A percentile compares a stretch with the other conserved stretches of the same genome.
These are phyloP conservation scores for Magnusiomyces sp. DNA, from an alignment of 1,139 yeast genomes.

Conservation along the genomic window DNA sequence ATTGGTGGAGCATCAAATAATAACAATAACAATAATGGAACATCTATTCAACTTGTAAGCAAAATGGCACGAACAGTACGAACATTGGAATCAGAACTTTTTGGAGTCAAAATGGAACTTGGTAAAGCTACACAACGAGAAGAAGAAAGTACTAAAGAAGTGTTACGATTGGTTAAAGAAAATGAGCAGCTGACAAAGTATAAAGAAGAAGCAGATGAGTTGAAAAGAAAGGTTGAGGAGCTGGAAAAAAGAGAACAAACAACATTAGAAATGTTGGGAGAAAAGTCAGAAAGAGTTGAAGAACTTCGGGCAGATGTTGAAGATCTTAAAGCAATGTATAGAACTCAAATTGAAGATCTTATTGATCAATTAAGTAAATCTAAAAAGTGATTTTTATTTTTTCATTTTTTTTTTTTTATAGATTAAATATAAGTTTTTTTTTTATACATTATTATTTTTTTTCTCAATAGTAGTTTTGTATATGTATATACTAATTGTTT, in stretches of 20 bases:
- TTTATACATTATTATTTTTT: no score
- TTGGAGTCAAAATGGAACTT: conserved; percentile 57
- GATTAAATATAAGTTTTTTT: no score
- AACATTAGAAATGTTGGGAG: conserved; percentile 73
- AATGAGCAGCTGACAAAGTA: conserved; percentile 40
- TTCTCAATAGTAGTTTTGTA: no score
- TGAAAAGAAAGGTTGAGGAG: conserved; percentile 36
- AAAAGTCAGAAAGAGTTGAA: conserved; percentile 76
- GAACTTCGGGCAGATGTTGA: conserved; percentile 82
- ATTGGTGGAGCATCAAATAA: conserved; percentile 20
- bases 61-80: conserved; percentile 69
- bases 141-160: conserved; percentile 58
- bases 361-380: conserved; percentile 45
- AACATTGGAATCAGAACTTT: conserved; percentile 68
- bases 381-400: conserved; percentile 4
- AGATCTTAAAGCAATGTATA: conserved; percentile 76
- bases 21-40: conserved; percentile 27
- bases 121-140: conserved; percentile 47
- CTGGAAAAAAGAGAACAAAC: conserved; percentile 39
- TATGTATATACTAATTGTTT: conserved; percentile 28
- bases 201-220: conserved; percentile 33
- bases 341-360: conserved; percentile 79
- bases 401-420: no score
- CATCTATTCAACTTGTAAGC: conserved; percentile 55
- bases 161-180: conserved; percentile 50